Conservation (phyloP, 2,329 filamentous ascomycete species). For the Clonostachys solani region DNA sequence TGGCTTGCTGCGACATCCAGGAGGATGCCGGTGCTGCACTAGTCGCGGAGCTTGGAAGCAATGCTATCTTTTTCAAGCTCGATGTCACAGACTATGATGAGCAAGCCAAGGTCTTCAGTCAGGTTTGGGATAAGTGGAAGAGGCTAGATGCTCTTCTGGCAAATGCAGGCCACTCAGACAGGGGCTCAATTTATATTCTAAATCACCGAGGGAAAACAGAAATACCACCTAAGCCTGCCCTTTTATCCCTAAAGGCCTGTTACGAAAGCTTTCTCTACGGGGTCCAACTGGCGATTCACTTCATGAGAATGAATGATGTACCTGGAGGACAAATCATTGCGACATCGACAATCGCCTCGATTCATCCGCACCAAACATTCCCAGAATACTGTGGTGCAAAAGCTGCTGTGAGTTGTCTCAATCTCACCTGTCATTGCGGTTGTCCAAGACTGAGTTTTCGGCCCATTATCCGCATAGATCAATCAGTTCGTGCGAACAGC, state of each 20-base stretch:
- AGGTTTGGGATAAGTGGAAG: constrained; percentile 34
- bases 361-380: constrained; percentile 35
- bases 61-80: constrained; percentile 33
- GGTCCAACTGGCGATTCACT: constrained; percentile 42
- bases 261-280: constrained; percentile 47
- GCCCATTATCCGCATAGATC: constrained; percentile 1
- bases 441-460: not conserved
- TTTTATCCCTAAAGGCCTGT: constrained; percentile 38
- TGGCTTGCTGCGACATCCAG: constrained; percentile 32
- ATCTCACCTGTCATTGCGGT: constrained; percentile 1
- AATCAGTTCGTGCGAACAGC: constrained; percentile 28
- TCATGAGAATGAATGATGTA: constrained; percentile 43
- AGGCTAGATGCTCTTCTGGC: constrained; percentile 43
- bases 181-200: constrained; percentile 36
- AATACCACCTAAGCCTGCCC: constrained; percentile 37
- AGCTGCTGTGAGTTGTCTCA: constrained; percentile 30
- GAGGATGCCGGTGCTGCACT: constrained; percentile 9
- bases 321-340: constrained; percentile 37
- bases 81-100: constrained; percentile 40
- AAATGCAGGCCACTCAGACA: constrained; percentile 33
- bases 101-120: constrained; percentile 33
- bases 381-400: constrained; percentile 47
- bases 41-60: constrained; percentile 24
- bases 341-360: constrained; percentile 34
- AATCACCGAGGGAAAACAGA: constrained; percentile 4